Base-by-base conservation (phyloP, 495 filamentous ascomycete genomes). In the Aspergillus panamensis region DNA sequence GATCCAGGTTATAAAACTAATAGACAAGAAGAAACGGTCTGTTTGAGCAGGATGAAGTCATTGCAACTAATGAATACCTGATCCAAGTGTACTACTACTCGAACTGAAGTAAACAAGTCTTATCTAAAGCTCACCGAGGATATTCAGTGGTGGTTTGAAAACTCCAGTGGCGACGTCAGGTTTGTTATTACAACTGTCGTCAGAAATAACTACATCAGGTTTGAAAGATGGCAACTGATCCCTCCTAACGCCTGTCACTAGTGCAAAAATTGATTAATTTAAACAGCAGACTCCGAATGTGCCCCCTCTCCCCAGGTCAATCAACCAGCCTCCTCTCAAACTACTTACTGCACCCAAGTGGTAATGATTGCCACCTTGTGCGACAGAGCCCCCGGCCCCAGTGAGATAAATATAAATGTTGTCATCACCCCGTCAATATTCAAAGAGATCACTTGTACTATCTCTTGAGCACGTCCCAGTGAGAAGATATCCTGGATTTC, bases 311-410 rank as follows among this genome's bases (percentile, higher is more conserved):
- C n/a, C n/a, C n/a, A n/a, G 6, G 48, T 50, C 5, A 30, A 17
- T 10, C 48, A 50, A 13, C 6, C 48, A 7, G 48, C 25, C 13
- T 13, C 8, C 29, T 8, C 5, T 6, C 48, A 50, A 31, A 7
- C 29, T 5, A 14, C 48, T 3, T 50, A 31, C 16, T 31, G 6
- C 14, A 25, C 14, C 25, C 21, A 50, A 50, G 29, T 32, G 16
- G 29, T 50, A 30, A 8, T 13, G 5, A 25, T 32, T 14, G 21
- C 39, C 62, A 91, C 32, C 32, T 6, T 35, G 32, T 35, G 12
- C 32, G 32, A 35, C 32, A 35, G 32, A 35, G 32, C 32, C 32
- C 32, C 32, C 6, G 32, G 32, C 12, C 32, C 32, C 6, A 35
- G 12, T 35, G 32, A 35, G 12, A n/a, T n/a, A n/a, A n/a, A n/a